phyloP scores from a whole-genome alignment of 345 rosid species.

The Eucalyptus curtisii region DNA sequence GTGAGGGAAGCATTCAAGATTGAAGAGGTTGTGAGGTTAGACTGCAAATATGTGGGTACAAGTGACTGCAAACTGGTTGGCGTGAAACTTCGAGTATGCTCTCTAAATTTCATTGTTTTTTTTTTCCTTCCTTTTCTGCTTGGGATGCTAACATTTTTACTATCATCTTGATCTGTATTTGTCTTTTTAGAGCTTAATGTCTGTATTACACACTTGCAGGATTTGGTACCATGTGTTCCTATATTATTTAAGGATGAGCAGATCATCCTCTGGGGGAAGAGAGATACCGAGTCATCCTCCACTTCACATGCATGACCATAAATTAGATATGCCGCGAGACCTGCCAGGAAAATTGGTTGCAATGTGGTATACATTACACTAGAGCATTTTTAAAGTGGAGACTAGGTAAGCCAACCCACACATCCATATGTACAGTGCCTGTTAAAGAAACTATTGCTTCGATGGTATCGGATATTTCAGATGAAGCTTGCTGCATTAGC shows the following conservation, averaged over 20 bases:
- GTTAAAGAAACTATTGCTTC: not conserved
- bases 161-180: not conserved
- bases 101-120: not conserved
- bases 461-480: not conserved
- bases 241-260: constrained; percentile 84
- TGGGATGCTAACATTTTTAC: not conserved
- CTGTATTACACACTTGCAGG: not conserved
- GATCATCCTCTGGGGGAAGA: constrained; percentile 66
- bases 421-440: not conserved
- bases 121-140: not conserved
- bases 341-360: not conserved
- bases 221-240: constrained; percentile 73
- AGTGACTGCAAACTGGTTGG: constrained; percentile 87
- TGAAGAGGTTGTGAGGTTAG: constrained; percentile 71
- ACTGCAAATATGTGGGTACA: constrained; percentile 67
- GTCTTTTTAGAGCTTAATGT: not conserved
- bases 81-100: constrained; percentile 58
- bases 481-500: not conserved
- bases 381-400: not conserved
- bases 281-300: not conserved
- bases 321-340: not conserved
- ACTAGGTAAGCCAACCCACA: not conserved
- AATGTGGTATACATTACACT: not conserved
- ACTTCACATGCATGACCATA: not conserved
- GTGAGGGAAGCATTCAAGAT: constrained; percentile 54